These are phyloP conservation scores for Bipolaris victoriae DNA, from an alignment of 2,329 filamentous ascomycete genomes.

Conservation along the genomic window DNA sequence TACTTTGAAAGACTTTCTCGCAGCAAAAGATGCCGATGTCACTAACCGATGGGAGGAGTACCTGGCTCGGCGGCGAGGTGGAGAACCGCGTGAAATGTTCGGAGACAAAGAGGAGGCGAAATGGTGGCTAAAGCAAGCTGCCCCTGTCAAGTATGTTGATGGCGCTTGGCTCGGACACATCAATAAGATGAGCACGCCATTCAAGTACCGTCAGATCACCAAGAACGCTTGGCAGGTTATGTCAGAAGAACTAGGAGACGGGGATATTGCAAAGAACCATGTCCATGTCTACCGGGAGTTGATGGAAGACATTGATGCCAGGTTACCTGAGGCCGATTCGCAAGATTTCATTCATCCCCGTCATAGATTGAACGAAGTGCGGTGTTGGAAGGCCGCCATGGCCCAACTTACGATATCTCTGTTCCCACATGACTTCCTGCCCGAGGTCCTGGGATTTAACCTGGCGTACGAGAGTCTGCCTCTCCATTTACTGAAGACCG, in stretches of 20 bases:
- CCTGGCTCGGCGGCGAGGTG: constrained; percentile 41
- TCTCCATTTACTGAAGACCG: constrained; percentile 49
- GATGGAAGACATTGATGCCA: constrained; percentile 38
- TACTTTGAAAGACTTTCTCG: constrained; percentile 37
- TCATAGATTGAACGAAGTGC: constrained; percentile 34
- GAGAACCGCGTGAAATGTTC: constrained; percentile 48
- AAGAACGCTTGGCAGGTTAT: constrained; percentile 58
- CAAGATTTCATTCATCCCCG: constrained; percentile 38
- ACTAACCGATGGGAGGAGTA: constrained; percentile 46
- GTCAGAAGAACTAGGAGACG: constrained; percentile 60
- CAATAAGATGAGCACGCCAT: constrained; percentile 54
- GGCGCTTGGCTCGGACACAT: constrained; percentile 58
- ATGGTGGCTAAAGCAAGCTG: constrained; percentile 50
- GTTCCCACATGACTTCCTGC: constrained; percentile 57
- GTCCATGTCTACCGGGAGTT: constrained; percentile 48
- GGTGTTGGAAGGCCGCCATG: constrained; percentile 54
- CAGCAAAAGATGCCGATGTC: constrained; percentile 39
- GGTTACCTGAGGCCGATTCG: constrained; percentile 42
- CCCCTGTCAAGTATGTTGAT: constrained; percentile 57
- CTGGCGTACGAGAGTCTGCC: constrained; percentile 56
- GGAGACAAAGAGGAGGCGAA: constrained; percentile 45
- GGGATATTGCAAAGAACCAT: constrained; percentile 56
- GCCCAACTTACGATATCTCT: constrained; percentile 57
- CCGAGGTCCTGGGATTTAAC: constrained; percentile 60
- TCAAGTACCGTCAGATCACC: constrained; percentile 47